Conservation (phyloP, 1,284 basidiomycete species). For the Leccinum fallax region DNA sequence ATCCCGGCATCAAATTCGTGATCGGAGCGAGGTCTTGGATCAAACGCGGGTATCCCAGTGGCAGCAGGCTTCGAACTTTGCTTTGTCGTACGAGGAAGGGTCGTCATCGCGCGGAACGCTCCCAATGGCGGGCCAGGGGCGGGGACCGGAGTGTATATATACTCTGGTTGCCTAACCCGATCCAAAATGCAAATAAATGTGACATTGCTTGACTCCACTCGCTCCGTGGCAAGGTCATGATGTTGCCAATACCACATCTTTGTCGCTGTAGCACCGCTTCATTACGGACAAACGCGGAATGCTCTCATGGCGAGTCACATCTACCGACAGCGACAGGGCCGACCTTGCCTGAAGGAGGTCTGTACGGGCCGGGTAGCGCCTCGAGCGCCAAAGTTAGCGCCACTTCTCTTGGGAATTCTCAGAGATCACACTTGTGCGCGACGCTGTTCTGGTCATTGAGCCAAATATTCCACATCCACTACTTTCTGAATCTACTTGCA, state of each 20-base stretch:
- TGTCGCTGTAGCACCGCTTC: neutral
- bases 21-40: conserved; percentile 26
- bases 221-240: neutral
- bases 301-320: neutral
- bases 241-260: neutral
- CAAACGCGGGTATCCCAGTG: conserved; percentile 7
- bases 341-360: conserved; percentile 20
- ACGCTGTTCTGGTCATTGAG: neutral
- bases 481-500: conserved; percentile 37
- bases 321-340: conserved; percentile 5
- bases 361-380: neutral
- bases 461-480: neutral
- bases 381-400: neutral
- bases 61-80: conserved; percentile 11
- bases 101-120: conserved; percentile 29
- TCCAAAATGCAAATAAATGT: neutral
- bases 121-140: neutral
- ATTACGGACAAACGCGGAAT: conserved; percentile 1
- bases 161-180: conserved; percentile 8
- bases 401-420: neutral
- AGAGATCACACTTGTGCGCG: neutral
- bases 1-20: conserved; percentile 73
- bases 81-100: conserved; percentile 33
- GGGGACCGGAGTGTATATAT: conserved; percentile 4
- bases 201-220: neutral